A percentile compares a stretch with the other conserved stretches of the same genome.
Evolutionary conservation across 2,329 filamentous ascomycete genomes (phyloP).

Genomic region (Aspergillus arachidicola): DNA sequence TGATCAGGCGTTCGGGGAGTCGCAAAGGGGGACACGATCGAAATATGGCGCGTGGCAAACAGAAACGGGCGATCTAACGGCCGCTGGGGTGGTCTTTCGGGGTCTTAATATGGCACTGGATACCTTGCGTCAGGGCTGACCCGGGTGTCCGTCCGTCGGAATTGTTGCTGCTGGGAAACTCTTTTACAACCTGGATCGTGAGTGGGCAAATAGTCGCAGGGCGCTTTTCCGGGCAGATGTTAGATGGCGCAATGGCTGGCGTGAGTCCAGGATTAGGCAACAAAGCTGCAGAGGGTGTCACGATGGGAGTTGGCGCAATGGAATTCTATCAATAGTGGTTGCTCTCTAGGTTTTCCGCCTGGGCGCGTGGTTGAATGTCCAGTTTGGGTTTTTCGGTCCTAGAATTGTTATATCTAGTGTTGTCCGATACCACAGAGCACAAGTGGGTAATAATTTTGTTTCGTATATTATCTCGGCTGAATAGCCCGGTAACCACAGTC

Average conservation of each 20-base stretch:
- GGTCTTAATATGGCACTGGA: not conserved
- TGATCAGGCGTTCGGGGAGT: not conserved
- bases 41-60: not conserved
- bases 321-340: not conserved
- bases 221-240: not conserved
- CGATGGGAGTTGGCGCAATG: not conserved
- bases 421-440: not conserved
- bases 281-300: not conserved
- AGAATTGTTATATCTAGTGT: not conserved
- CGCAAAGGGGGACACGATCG: not conserved
- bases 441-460: not conserved
- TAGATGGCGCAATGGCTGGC: not conserved
- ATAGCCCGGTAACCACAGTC: not conserved
- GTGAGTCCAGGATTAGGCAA: not conserved
- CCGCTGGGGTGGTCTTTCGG: not conserved
- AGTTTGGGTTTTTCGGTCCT: not conserved
- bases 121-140: not conserved
- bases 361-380: not conserved
- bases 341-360: not conserved
- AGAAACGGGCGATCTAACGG: not conserved
- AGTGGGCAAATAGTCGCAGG: not conserved
- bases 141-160: not conserved
- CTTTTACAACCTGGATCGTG: not conserved
- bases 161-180: not conserved
- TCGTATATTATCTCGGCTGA: not conserved